These are phyloP conservation scores for Coemansia sp. DNA, from an alignment of 192 early-diverging fungal species.

Conservation along the genomic window DNA sequence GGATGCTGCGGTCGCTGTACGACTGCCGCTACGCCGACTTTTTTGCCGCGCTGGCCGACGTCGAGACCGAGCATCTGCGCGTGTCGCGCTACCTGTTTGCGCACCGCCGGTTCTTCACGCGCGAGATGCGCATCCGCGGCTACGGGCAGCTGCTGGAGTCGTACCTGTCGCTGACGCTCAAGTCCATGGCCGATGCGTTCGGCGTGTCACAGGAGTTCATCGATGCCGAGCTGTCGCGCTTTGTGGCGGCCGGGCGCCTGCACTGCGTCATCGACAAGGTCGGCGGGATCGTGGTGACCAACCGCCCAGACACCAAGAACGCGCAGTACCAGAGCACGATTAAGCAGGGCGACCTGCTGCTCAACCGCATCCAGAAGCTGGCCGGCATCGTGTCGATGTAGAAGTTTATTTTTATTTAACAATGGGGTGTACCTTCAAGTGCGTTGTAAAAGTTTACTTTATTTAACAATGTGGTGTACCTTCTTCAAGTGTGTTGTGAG, in stretches of 20 bases:
- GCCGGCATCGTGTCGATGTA: constrained; percentile 89
- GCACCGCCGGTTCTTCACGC: constrained; percentile 91
- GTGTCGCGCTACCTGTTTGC: constrained; percentile 79
- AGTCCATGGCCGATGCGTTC: constrained; percentile 96
- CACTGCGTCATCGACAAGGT: constrained; percentile 99
- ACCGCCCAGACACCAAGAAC: constrained; percentile 98
- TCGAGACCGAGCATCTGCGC: constrained; percentile 73
- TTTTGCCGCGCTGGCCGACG: constrained; percentile 79
- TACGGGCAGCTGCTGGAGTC: constrained; percentile 96
- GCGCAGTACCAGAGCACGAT: constrained; percentile 96
- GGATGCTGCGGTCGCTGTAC: constrained; percentile 85
- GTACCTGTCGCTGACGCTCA: constrained; percentile 89
- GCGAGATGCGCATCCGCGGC: constrained; percentile 97
- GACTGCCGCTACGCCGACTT: constrained; percentile 92
- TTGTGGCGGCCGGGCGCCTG: constrained; percentile 92
- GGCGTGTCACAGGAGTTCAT: constrained; percentile 94
- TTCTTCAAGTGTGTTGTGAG: constrained; percentile 54
- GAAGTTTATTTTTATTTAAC: background rate
- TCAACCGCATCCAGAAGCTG: constrained; percentile 96
- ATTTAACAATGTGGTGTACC: constrained; percentile 22
- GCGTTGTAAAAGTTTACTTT: constrained; percentile 42
- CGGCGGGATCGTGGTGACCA: constrained; percentile 94
- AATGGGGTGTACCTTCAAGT: constrained; percentile 36
- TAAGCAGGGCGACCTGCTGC: constrained; percentile 93
- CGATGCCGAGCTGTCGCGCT: constrained; percentile 93